Evolutionary conservation across 139 green algal species (phyloP), one percentile per base, ranked within the genome.

Genomic region (Edaphochlamys debaryana): DNA sequence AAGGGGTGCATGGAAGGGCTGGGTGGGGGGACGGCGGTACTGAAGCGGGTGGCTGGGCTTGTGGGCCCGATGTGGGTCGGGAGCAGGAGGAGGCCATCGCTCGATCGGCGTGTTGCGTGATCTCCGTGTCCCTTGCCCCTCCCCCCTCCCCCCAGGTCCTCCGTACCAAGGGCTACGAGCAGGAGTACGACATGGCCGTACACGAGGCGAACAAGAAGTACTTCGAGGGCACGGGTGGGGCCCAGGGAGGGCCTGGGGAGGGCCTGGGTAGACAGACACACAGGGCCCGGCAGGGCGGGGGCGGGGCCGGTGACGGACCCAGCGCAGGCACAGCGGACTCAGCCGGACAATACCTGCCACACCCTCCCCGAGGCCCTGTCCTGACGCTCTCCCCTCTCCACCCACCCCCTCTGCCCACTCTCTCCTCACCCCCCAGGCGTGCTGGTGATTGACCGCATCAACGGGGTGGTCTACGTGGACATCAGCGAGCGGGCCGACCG

Each of bases 401-500:
- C n/a, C n/a, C n/a, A n/a, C n/a, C n/a, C n/a, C n/a, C n/a, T n/a
- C n/a, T n/a, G n/a, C n/a, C n/a, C n/a, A n/a, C n/a, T n/a, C n/a
- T 13, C 45, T 13, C 45, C 45, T 4, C 48, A 30, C 70, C 76
- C n/a, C n/a, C 30, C 80, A 89, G 91, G 96, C 34, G 92, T 94
- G 42, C 88, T 99, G 58, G 95, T 99, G 37, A 84, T 98, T 32
- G 96, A 99, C 88, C 92, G 96, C 52, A 80, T 96, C 58, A 96
- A 97, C 68, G 92, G 96, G 19, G 91, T 98, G 20, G 96, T 94
- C 0, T 99, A 98, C 79, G 96, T 98, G 34, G 86, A 93, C 22
- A 73, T 98, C 62, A 94, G 82, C 29, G 96, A 99, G 87, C 86
- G 96, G 0, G 94, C 96, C 20, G 88, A 98, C 89, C 63, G 37